These are phyloP conservation scores for Tricholoma bakamatsutake DNA, from an alignment of 768 basidiomycete species.

Conservation along the genomic window DNA sequence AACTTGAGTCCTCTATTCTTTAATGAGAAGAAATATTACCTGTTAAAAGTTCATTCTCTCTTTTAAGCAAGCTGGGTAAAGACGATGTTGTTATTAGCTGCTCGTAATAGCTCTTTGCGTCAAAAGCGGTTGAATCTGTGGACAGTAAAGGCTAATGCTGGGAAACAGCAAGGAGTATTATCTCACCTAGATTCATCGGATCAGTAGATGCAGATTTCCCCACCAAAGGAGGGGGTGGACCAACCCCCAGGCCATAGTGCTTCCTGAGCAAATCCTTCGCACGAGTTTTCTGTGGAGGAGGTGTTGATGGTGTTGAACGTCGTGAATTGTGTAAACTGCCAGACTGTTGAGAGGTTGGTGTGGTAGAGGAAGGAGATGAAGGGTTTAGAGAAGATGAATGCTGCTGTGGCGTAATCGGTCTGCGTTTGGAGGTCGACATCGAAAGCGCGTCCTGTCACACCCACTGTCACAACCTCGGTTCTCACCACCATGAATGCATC, in stretches of 20 bases:
- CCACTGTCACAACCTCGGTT: neutral
- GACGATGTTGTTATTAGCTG: slow-evolving; percentile 80
- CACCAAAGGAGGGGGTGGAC: slow-evolving; percentile 55
- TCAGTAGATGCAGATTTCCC: slow-evolving; percentile 55
- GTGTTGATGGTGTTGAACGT: slow-evolving; percentile 23
- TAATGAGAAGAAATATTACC: slow-evolving; percentile 32
- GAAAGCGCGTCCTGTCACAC: neutral
- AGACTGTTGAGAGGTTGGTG: slow-evolving; percentile 9
- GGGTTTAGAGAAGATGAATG: slow-evolving; percentile 43
- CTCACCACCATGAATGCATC: neutral
- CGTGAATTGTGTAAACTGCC: slow-evolving; percentile 17
- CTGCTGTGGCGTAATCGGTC: slow-evolving; percentile 25
- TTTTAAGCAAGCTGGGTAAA: slow-evolving; percentile 64
- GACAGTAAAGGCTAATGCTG: neutral
- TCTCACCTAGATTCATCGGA: slow-evolving; percentile 76
- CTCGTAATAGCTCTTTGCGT: slow-evolving; percentile 80
- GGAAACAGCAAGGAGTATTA: too few species aligned
- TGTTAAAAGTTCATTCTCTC: slow-evolving; percentile 75
- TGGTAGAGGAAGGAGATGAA: slow-evolving; percentile 25
- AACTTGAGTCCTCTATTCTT: neutral
- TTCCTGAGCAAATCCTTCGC: slow-evolving; percentile 78
- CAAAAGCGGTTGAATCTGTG: slow-evolving; percentile 75
- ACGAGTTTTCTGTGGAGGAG: slow-evolving; percentile 41
- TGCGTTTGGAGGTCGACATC: slow-evolving; percentile 12
- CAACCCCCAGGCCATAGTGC: slow-evolving; percentile 83